phyloP scores from a whole-genome alignment of 768 basidiomycete genomes.

The Rossbeevera mucosa region DNA sequence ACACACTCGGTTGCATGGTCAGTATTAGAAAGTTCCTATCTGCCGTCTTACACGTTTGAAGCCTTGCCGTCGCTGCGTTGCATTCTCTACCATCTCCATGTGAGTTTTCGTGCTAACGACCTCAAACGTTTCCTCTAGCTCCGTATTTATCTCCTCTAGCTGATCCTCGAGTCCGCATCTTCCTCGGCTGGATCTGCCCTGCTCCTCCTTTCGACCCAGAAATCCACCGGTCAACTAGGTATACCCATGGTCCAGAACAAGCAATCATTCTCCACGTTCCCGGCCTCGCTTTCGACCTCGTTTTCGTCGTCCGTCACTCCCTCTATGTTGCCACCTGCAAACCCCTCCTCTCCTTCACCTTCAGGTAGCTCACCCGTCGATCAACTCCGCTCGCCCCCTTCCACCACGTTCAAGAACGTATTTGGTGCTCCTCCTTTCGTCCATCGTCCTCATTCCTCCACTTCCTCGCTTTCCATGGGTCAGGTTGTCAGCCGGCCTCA shows the following conservation, averaged over 20 bases:
- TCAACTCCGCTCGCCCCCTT: conserved; percentile 36
- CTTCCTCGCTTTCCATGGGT: conserved; percentile 30
- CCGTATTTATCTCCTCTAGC: conserved; percentile 27
- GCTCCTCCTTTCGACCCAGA: conserved; percentile 12
- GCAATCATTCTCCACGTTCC: conserved; percentile 37
- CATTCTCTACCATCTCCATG: conserved; percentile 9
- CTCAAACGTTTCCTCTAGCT: conserved; percentile 18
- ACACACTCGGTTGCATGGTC: conserved; percentile 17
- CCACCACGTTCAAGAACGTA: conserved; percentile 33
- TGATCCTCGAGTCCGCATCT: conserved; percentile 28
- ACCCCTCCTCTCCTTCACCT: conserved; percentile 35
- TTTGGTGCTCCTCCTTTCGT: conserved; percentile 24
- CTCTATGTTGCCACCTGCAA: conserved; percentile 38
- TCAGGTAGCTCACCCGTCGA: conserved; percentile 42
- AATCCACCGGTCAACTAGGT: conserved; percentile 18
- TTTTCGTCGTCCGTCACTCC: conserved; percentile 41
- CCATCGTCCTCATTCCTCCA: conserved; percentile 23
- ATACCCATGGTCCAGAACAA: conserved; percentile 32
- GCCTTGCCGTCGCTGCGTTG: conserved; percentile 26
- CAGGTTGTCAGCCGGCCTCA: conserved; percentile 34
- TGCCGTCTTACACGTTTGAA: conserved; percentile 14
- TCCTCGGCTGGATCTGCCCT: conserved; percentile 20
- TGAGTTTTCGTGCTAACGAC: conserved; percentile 14
- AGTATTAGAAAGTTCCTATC: conserved; percentile 12
- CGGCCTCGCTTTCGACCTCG: conserved; percentile 41